Base-by-base conservation (phyloP, 2,329 filamentous ascomycete species). In the Clonostachys sp. region DNA sequence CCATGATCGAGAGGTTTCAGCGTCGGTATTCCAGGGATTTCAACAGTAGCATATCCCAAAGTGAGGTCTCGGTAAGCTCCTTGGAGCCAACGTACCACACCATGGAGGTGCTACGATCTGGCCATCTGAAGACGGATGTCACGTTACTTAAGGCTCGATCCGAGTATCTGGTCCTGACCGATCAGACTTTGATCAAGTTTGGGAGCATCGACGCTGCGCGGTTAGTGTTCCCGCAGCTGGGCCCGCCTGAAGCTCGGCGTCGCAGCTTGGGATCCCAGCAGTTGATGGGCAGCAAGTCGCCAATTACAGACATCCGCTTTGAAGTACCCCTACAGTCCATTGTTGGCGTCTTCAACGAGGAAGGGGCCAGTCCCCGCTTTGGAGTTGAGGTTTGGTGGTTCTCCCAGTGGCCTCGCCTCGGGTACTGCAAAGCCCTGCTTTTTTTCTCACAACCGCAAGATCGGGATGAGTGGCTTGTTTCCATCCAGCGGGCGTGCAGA, bases 321-420 rank as follows among this genome's bases (percentile, higher is more conserved):
- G 68, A 73, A 44, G 69, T 82, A 8, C 74, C 77, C 0, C 60
- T 80, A 8, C 67, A 72, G 14, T 71, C 68, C 36, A 66, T 81
- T 20, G 72, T 81, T 36, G 74, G 78, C 3, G 70, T 71, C 3
- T 80, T 79, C 51, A 70, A 70, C 33, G 72, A 77, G 33, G 77
- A 80, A 54, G 71, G 69, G 41, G 68, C 69, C 2, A 67, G 71
- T 42, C 70, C 74, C 12, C 70, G 72, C 7, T 77, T 75, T 41
- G 75, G 75, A 6, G 59, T 81, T 45, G 78, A 82, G 55, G 65
- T 81, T 3, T 81, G 77, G 77, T 81, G 78, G 78, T 72, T 69
- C 48, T 71, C 71, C 13, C 58, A 63, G 14, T 63, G 68, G 48
- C 68, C 71, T 3, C 64, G 67, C 12, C 61, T 75, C 39, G 63